These are phyloP conservation scores for Podospora pseudoanserina DNA, from an alignment of 495 filamentous ascomycete genomes.

Conservation along the genomic window DNA sequence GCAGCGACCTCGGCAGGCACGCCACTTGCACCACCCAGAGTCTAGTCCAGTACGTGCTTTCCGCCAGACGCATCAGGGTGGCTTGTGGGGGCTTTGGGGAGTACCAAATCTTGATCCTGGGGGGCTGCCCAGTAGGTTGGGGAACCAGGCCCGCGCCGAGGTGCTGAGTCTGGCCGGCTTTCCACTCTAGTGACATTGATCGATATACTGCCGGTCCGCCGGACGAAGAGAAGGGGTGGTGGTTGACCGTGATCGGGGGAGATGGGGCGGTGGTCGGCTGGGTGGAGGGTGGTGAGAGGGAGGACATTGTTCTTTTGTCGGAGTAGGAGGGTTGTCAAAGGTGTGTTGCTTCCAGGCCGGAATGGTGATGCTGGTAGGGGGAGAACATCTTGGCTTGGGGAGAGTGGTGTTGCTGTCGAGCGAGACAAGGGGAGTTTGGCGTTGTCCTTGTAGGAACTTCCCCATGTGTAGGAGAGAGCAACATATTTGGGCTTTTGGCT, in stretches of 20 bases:
- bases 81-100: not conserved
- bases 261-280: too few relatives aligned
- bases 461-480: too few relatives aligned
- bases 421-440: too few relatives aligned
- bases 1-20: constrained; percentile 14
- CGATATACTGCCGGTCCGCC: not conserved
- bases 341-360: too few relatives aligned
- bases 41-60: constrained; percentile 19
- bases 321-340: too few relatives aligned
- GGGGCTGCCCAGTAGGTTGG: not conserved
- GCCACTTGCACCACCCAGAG: constrained; percentile 26
- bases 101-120: not conserved
- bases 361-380: too few relatives aligned
- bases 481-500: too few relatives aligned
- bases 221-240: not conserved
- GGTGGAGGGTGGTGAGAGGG: too few relatives aligned
- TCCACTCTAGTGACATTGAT: not conserved
- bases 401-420: too few relatives aligned
- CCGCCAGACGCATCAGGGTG: not conserved
- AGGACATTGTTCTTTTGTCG: too few relatives aligned
- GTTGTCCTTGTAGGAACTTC: too few relatives aligned
- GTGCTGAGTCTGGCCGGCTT: not conserved
- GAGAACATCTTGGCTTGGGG: too few relatives aligned
- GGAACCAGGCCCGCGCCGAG: constrained; percentile 1
- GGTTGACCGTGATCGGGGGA: not conserved